Conservation (phyloP, 2,329 filamentous ascomycete genomes). For the Penicillium janthinellum region DNA sequence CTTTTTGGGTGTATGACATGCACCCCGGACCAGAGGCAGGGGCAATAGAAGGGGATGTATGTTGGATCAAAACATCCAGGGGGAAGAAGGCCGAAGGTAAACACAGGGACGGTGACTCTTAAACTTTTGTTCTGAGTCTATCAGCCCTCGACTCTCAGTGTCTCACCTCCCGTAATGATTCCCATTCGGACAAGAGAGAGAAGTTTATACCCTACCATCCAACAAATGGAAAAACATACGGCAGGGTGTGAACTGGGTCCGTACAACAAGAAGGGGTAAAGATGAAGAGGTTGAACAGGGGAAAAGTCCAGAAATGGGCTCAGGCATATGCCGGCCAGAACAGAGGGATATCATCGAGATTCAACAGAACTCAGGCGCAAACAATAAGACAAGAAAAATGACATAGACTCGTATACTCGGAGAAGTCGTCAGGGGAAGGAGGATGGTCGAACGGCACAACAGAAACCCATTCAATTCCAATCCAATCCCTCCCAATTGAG, state of each 20-base stretch:
- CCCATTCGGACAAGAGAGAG: not conserved
- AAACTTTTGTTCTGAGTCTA: not conserved
- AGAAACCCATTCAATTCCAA: not conserved
- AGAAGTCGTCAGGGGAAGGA: conserved; percentile 26
- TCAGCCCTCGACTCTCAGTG: not conserved
- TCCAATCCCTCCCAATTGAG: conserved; percentile 15
- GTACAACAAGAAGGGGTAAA: not conserved
- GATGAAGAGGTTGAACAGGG: conserved; percentile 11
- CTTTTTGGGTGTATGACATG: conserved; percentile 19
- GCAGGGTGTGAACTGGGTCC: not conserved
- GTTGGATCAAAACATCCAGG: not conserved
- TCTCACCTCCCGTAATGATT: not conserved
- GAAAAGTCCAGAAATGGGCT: conserved; percentile 15
- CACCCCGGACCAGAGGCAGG: not conserved
- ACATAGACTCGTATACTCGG: conserved; percentile 32
- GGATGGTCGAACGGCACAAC: not conserved
- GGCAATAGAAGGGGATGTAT: not conserved
- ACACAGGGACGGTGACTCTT: not conserved
- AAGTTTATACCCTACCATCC: not conserved
- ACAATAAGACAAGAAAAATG: conserved; percentile 11
- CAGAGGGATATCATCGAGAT: conserved; percentile 35
- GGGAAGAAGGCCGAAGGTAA: conserved; percentile 4
- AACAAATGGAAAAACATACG: not conserved
- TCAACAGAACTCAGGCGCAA: conserved; percentile 27
- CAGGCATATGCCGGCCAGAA: conserved; percentile 23